Evolutionary conservation across 352 stramenopile species (phyloP).

Genomic region (Aphanomyces astaci): DNA sequence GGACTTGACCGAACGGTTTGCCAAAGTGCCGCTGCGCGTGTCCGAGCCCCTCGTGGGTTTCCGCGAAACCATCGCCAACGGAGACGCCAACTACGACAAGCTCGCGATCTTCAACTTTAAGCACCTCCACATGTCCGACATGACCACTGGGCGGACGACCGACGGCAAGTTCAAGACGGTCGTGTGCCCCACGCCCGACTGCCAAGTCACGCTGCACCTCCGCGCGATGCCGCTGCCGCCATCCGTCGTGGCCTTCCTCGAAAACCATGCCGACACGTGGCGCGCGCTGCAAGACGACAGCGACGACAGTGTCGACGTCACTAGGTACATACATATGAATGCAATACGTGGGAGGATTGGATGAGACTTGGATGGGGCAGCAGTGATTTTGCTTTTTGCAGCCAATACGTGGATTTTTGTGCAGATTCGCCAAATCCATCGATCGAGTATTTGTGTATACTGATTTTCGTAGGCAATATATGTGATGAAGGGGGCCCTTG

Average conservation of each 20-base stretch:
- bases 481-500: too few relatives aligned
- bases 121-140: conserved; percentile 18
- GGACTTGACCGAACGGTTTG: conserved; percentile 82
- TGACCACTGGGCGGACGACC: background rate
- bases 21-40: conserved; percentile 71
- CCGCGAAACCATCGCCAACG: conserved; percentile 72
- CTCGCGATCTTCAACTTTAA: conserved; percentile 19
- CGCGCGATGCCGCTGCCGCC: conserved; percentile 66
- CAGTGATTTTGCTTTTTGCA: too few relatives aligned
- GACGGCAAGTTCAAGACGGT: conserved; percentile 20
- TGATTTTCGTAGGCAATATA: too few relatives aligned
- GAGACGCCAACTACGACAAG: conserved; percentile 11
- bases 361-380: too few relatives aligned
- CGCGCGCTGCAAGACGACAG: conserved; percentile 30
- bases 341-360: too few relatives aligned
- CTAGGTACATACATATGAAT: background rate
- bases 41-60: conserved; percentile 86
- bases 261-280: conserved; percentile 52
- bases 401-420: too few relatives aligned
- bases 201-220: conserved; percentile 63
- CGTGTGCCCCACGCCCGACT: conserved; percentile 52
- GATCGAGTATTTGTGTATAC: too few relatives aligned
- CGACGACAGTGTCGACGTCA: conserved; percentile 21
- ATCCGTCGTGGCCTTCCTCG: conserved; percentile 54
- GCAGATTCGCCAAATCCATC: too few relatives aligned